These are phyloP conservation scores for Paramyrothecium sp. DNA, from an alignment of 2,329 filamentous ascomycete genomes.

Conservation along the genomic window DNA sequence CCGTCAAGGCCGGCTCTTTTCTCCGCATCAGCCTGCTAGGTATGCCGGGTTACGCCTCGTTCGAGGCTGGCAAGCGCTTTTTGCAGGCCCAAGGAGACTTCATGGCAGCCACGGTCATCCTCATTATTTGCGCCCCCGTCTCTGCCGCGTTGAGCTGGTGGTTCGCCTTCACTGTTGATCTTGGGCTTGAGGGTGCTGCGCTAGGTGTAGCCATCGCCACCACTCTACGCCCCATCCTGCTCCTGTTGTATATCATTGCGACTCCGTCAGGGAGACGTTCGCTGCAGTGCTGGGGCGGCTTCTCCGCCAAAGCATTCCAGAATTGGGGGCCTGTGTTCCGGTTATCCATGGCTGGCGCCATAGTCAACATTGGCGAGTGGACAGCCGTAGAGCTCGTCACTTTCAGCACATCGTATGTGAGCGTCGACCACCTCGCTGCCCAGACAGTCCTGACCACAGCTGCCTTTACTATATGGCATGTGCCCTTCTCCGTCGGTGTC, in stretches of 20 bases:
- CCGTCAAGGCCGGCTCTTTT: slow-evolving; percentile 47
- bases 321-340: background rate
- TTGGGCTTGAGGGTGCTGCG: slow-evolving; percentile 51
- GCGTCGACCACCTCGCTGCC: slow-evolving; percentile 39
- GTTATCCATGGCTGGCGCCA: slow-evolving; percentile 32
- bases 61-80: slow-evolving; percentile 53
- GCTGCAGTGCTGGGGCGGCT: slow-evolving; percentile 38
- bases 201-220: slow-evolving; percentile 48
- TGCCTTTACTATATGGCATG: slow-evolving; percentile 39
- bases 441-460: slow-evolving; percentile 39
- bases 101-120: slow-evolving; percentile 43
- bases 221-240: slow-evolving; percentile 43
- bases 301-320: slow-evolving; percentile 27
- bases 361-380: slow-evolving; percentile 41
- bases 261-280: slow-evolving; percentile 13
- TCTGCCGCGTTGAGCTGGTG: slow-evolving; percentile 49
- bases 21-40: slow-evolving; percentile 46
- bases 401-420: slow-evolving; percentile 42
- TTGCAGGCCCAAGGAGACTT: slow-evolving; percentile 55
- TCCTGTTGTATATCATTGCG: slow-evolving; percentile 43
- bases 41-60: slow-evolving; percentile 51
- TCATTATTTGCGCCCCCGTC: slow-evolving; percentile 44
- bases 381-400: slow-evolving; percentile 41
- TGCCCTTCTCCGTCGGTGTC: slow-evolving; percentile 40
- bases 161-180: slow-evolving; percentile 37